Evolutionary conservation across 192 early-diverging fungal species (phyloP).

Genomic region (Mortierella alpina): DNA sequence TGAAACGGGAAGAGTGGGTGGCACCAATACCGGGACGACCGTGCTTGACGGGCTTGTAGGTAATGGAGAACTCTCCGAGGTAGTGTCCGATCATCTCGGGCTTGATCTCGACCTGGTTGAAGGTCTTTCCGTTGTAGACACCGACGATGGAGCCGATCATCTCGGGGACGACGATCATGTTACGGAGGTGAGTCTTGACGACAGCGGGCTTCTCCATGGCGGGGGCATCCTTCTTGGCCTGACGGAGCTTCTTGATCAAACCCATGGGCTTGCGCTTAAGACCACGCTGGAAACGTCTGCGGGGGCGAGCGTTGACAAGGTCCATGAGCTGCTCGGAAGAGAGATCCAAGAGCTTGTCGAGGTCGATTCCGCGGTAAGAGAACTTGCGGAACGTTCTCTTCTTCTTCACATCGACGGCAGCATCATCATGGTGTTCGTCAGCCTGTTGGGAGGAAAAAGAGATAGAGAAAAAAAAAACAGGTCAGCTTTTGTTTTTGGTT

Average conservation of each 20-base stretch:
- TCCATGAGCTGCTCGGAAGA: constrained; percentile 93
- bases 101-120: constrained; percentile 99
- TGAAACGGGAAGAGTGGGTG: constrained; percentile 95
- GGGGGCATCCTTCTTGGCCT: constrained; percentile 94
- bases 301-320: constrained; percentile 93
- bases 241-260: constrained; percentile 99
- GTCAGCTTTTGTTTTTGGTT: too few species aligned
- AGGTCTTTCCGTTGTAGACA: constrained; percentile 99
- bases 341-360: constrained; percentile 95
- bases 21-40: constrained; percentile 99
- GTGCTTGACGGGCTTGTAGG: constrained; percentile 99
- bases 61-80: constrained; percentile 96
- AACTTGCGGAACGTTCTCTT: constrained; percentile 98
- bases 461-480: neutral
- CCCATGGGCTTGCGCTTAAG: constrained; percentile 99
- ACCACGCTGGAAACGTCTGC: constrained; percentile 98
- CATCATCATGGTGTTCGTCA: constrained; percentile 55
- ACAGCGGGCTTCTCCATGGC: constrained; percentile 92
- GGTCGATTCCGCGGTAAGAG: constrained; percentile 97
- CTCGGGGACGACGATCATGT: constrained; percentile 99
- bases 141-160: constrained; percentile 98
- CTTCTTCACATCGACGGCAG: constrained; percentile 68
- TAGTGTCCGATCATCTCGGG: constrained; percentile 97
- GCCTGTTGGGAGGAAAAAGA: constrained; percentile 18
- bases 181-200: constrained; percentile 99